Conservation (phyloP, 208 protist species). For the Trypanosoma mega region DNA sequence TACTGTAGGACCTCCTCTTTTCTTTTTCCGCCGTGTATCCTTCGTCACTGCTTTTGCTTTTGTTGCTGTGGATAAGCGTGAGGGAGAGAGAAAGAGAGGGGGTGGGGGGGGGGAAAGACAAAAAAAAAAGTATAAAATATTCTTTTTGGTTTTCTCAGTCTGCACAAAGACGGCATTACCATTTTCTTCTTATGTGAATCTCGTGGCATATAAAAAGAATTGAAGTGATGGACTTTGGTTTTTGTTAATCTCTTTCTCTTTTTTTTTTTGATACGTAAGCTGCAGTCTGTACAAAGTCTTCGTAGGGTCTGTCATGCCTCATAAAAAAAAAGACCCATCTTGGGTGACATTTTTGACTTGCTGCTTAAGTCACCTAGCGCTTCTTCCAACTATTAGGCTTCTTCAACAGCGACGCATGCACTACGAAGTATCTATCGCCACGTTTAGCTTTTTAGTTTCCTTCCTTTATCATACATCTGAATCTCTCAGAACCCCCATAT, state of each 20-base stretch:
- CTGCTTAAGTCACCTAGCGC: constrained; percentile 46
- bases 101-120: background rate
- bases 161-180: too few relatives aligned
- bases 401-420: constrained; percentile 29
- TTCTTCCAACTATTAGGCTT: constrained; percentile 32
- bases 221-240: too few relatives aligned
- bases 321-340: background rate
- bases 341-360: constrained; percentile 46
- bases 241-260: too few relatives aligned
- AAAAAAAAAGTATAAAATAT: constrained; percentile 5
- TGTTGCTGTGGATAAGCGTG: too few relatives aligned
- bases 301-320: constrained; percentile 17
- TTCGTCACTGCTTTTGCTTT: too few relatives aligned
- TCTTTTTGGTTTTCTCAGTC: constrained; percentile 9
- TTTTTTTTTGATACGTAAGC: constrained; percentile 12
- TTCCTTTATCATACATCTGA: constrained; percentile 34
- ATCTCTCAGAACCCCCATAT: constrained; percentile 19
- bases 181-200: too few relatives aligned
- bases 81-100: background rate
- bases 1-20: too few relatives aligned
- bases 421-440: constrained; percentile 29
- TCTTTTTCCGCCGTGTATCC: too few relatives aligned
- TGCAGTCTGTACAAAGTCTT: background rate
- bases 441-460: constrained; percentile 26
- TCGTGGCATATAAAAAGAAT: too few relatives aligned